Evolutionary conservation across 768 basidiomycete genomes (phyloP).

Genomic region (Psilocybe azurescens): DNA sequence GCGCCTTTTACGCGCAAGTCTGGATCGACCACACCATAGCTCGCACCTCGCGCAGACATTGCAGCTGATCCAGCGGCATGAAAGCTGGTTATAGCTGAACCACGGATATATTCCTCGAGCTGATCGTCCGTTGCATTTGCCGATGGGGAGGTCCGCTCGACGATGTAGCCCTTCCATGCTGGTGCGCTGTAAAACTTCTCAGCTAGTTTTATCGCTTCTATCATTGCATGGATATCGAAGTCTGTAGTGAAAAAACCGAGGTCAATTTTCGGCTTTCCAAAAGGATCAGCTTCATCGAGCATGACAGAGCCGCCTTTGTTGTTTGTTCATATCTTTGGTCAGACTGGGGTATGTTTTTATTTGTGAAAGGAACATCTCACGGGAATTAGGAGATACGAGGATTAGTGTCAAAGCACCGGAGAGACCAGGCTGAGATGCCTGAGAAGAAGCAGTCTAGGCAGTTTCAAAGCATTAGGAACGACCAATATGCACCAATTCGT

Average conservation of each 20-base stretch:
- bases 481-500: too few relatives aligned
- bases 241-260: neutral
- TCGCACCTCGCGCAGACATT: neutral
- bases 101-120: neutral
- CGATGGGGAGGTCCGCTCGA: neutral
- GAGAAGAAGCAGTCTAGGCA: neutral
- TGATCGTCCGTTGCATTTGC: neutral
- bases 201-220: neutral
- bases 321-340: neutral
- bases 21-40: neutral
- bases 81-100: neutral
- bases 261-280: constrained; percentile 2
- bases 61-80: neutral
- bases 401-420: neutral
- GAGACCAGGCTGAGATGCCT: neutral
- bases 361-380: neutral
- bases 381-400: neutral
- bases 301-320: neutral
- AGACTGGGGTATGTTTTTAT: neutral
- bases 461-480: neutral
- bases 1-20: neutral
- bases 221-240: constrained; percentile 1
- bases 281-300: neutral
- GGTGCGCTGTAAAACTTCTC: neutral
- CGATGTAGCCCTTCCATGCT: constrained; percentile 5